Evolutionary conservation across 257 asterid genomes (phyloP).

Genomic region (Solanum sejunctum): DNA sequence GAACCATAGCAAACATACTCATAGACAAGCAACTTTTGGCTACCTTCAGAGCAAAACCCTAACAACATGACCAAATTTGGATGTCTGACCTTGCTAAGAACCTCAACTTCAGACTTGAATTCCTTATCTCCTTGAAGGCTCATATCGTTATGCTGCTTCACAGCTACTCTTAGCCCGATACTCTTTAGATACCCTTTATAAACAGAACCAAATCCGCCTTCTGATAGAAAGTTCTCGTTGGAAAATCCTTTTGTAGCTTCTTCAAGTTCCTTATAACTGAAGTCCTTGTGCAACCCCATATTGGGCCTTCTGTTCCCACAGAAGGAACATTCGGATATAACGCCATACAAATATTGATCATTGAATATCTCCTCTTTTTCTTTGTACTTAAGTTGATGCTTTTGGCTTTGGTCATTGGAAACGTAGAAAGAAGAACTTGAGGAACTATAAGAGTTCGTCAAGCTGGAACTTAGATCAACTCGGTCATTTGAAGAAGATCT

Average conservation of each 20-base stretch:
- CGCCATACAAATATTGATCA: neutral
- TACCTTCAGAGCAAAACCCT: constrained; percentile 52
- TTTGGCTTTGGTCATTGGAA: neutral
- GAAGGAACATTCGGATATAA: constrained; percentile 24
- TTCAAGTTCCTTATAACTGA: constrained; percentile 34
- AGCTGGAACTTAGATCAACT: neutral
- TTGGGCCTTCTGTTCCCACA: constrained; percentile 47
- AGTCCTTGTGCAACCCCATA: constrained; percentile 26
- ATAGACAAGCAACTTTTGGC: constrained; percentile 54
- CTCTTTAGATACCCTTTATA: constrained; percentile 33
- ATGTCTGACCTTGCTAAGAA: constrained; percentile 60
- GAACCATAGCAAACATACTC: constrained; percentile 71
- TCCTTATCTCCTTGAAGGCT: constrained; percentile 72
- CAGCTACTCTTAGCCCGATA: constrained; percentile 40
- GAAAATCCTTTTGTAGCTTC: constrained; percentile 52
- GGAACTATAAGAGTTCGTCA: neutral
- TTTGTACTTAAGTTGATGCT: neutral
- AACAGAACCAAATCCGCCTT: constrained; percentile 69
- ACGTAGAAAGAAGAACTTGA: no score
- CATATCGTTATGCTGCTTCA: constrained; percentile 52
- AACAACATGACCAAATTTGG: constrained; percentile 54
- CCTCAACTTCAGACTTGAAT: constrained; percentile 48
- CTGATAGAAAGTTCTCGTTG: constrained; percentile 29
- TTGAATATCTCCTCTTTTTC: constrained; percentile 2
- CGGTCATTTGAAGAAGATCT: neutral